These are phyloP conservation scores for Rhodocollybia butyracea DNA, from an alignment of 768 basidiomycete genomes.

Conservation along the genomic window DNA sequence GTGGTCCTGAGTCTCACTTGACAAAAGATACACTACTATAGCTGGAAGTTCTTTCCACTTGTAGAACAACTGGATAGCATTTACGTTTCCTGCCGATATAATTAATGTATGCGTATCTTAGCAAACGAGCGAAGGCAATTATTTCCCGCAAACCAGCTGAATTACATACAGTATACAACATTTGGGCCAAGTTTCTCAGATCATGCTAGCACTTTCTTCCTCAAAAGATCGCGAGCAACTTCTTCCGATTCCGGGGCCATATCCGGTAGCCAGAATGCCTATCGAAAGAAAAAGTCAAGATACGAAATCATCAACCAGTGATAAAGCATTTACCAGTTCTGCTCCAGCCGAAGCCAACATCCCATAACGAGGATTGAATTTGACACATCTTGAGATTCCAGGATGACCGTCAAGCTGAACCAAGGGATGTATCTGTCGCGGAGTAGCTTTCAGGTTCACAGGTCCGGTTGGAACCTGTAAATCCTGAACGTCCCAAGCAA, in stretches of 20 bases:
- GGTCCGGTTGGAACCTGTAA: constrained; percentile 50
- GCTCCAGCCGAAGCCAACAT: constrained; percentile 87
- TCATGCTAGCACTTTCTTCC: constrained; percentile 35
- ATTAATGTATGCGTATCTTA: too few species aligned
- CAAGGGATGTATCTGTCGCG: constrained; percentile 39
- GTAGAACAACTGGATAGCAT: too few species aligned
- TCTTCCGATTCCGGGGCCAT: constrained; percentile 66
- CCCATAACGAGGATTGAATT: constrained; percentile 83
- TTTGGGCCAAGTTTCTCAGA: not conserved
- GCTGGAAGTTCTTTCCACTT: too few species aligned
- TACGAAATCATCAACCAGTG: not conserved
- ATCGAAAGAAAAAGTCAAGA: constrained; percentile 4
- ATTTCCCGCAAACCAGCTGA: too few species aligned
- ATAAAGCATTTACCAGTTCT: constrained; percentile 59
- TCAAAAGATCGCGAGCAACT: constrained; percentile 65
- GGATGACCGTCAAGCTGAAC: constrained; percentile 72
- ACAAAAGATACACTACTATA: too few species aligned
- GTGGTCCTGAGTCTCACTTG: not conserved
- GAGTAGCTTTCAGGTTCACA: constrained; percentile 52
- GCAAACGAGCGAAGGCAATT: too few species aligned
- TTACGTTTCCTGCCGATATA: too few species aligned
- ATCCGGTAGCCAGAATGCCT: constrained; percentile 55
- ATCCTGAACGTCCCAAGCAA: constrained; percentile 82
- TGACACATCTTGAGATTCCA: constrained; percentile 81
- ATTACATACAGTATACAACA: not conserved